Evolutionary conservation across 2,329 filamentous ascomycete species (phyloP).

Genomic region (Thielaviopsis ethacetica): DNA sequence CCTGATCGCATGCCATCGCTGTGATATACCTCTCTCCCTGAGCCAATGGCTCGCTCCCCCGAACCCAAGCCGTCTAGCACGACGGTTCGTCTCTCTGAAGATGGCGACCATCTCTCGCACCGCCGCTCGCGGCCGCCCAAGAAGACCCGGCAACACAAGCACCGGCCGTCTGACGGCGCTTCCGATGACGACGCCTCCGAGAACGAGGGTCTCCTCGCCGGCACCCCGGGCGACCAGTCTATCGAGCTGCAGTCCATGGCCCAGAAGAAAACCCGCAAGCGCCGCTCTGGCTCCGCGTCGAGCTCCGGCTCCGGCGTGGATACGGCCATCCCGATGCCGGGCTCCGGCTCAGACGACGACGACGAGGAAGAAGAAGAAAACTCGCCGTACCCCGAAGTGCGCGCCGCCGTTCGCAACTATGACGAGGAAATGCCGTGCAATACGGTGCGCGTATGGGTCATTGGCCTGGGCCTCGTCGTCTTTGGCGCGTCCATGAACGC

Average conservation of each 20-base stretch:
- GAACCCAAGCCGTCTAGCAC: neutral
- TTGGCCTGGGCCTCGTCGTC: conserved; percentile 39
- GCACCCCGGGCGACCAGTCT: conserved; percentile 21
- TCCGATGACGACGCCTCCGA: conserved; percentile 29
- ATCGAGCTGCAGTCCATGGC: conserved; percentile 12
- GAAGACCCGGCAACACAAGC: neutral
- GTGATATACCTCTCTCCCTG: neutral
- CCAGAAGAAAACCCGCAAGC: neutral
- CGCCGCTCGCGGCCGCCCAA: neutral
- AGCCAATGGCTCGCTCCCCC: conserved; percentile 7
- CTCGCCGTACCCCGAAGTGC: conserved; percentile 51
- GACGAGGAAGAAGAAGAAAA: conserved; percentile 28
- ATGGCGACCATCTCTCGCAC: neutral
- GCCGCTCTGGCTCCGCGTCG: conserved; percentile 6
- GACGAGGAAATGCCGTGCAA: conserved; percentile 51
- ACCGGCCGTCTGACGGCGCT: neutral
- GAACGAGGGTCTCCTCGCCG: conserved; percentile 37
- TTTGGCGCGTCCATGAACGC: conserved; percentile 46
- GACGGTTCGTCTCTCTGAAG: neutral
- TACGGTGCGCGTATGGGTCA: conserved; percentile 48
- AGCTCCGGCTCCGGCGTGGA: conserved; percentile 14
- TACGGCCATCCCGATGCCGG: conserved; percentile 3
- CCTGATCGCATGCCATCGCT: neutral
- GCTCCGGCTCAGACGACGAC: conserved; percentile 12
- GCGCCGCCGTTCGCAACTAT: conserved; percentile 46